These are phyloP conservation scores for Trypanosoma vivax DNA, from an alignment of 208 protist genomes.

Conservation along the genomic window DNA sequence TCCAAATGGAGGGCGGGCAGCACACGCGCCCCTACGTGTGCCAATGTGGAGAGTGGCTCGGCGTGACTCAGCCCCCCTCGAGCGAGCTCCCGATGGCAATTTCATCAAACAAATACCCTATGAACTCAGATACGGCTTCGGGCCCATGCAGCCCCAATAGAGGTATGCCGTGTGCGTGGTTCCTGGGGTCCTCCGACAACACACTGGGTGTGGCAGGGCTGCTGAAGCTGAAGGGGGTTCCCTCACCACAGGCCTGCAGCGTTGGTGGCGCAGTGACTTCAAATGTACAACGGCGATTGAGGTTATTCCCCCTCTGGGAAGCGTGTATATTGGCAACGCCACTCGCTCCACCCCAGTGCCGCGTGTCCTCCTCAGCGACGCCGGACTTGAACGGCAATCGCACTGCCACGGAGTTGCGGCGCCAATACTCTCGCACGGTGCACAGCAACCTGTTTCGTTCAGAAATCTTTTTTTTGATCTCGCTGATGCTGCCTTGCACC, in stretches of 20 bases:
- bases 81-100: background rate
- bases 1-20: too few species aligned
- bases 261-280: too few species aligned
- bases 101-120: conserved; percentile 51
- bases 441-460: conserved; percentile 15
- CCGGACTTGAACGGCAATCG: background rate
- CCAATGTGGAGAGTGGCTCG: too few species aligned
- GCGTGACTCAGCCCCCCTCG: background rate
- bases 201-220: background rate
- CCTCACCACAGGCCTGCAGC: too few species aligned
- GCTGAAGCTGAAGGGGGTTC: too few species aligned
- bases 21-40: too few species aligned
- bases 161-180: conserved; percentile 10
- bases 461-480: conserved; percentile 7
- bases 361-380: too few species aligned
- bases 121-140: conserved; percentile 63
- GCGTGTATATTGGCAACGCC: too few species aligned
- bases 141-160: conserved; percentile 21
- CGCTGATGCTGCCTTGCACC: conserved; percentile 10
- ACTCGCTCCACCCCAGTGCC: too few species aligned
- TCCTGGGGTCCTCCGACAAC: background rate
- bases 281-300: too few species aligned
- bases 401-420: conserved; percentile 34
- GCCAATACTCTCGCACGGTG: conserved; percentile 50
- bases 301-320: too few species aligned